Conservation (phyloP, 192 early-diverging fungal species). For the Coemansia sp. region DNA sequence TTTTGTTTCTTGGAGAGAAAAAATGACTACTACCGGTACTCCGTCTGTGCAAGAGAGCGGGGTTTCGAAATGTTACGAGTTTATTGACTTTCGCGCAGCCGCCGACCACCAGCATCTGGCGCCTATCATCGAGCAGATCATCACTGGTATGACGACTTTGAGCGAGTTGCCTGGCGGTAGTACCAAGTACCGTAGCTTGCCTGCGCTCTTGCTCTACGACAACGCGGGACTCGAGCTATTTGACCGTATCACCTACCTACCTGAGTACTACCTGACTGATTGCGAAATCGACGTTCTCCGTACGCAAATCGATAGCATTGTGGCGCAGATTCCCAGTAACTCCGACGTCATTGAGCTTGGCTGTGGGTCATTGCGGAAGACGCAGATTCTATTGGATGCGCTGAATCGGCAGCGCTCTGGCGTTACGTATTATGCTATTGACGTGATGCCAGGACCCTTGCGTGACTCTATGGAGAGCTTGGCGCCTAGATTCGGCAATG, state of each 20-base stretch:
- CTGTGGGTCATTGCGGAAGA: conserved; percentile 89
- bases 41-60: background rate
- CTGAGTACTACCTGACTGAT: conserved; percentile 89
- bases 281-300: conserved; percentile 83
- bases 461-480: conserved; percentile 70
- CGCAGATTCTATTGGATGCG: conserved; percentile 75
- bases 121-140: conserved; percentile 28
- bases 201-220: conserved; percentile 86
- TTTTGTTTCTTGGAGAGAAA: background rate
- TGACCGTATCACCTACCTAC: conserved; percentile 86
- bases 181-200: conserved; percentile 40
- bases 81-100: conserved; percentile 28
- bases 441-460: conserved; percentile 79
- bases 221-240: conserved; percentile 82
- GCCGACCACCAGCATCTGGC: conserved; percentile 6
- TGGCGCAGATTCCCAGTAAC: conserved; percentile 64
- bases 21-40: background rate
- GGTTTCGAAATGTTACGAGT: conserved; percentile 4
- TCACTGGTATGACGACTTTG: conserved; percentile 19
- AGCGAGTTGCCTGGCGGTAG: conserved; percentile 15
- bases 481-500: conserved; percentile 62
- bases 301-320: conserved; percentile 63
- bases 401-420: conserved; percentile 65
- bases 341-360: conserved; percentile 87
- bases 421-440: conserved; percentile 87